phyloP scores from a whole-genome alignment of 495 filamentous ascomycete species.

The Penicillium nucicola region DNA sequence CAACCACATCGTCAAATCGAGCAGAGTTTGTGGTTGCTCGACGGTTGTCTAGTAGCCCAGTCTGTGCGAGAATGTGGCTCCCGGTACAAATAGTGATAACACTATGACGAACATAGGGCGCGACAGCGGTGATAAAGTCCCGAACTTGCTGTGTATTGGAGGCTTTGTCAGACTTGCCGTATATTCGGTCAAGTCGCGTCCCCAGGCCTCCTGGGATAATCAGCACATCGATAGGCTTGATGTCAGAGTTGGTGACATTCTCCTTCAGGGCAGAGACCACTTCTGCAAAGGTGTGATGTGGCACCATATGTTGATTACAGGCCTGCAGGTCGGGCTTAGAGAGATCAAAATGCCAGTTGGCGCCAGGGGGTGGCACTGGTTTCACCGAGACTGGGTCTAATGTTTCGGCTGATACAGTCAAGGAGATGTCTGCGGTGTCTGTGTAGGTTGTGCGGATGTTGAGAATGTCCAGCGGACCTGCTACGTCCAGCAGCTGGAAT shows the following conservation, averaged over 20 bases:
- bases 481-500: conserved; percentile 3
- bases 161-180: background rate
- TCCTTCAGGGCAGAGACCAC: conserved; percentile 1
- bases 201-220: conserved; percentile 3
- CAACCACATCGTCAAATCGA: background rate
- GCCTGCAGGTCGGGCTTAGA: background rate
- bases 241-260: background rate
- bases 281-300: conserved; percentile 4
- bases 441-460: conserved; percentile 2
- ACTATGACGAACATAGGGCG: conserved; percentile 4
- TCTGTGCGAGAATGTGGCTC: conserved; percentile 4
- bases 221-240: conserved; percentile 5
- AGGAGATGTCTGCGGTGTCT: conserved; percentile 2
- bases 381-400: conserved; percentile 5
- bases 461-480: conserved; percentile 7
- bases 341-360: conserved; percentile 1
- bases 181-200: conserved; percentile 3
- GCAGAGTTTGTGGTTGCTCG: conserved; percentile 4
- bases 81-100: conserved; percentile 5
- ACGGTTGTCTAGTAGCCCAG: background rate
- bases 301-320: conserved; percentile 6
- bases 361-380: background rate
- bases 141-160: conserved; percentile 3
- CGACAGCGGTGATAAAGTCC: background rate
- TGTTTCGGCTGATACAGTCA: conserved; percentile 5